Evolutionary conservation across 495 filamentous ascomycete species (phyloP), one percentile per base, ranked within the genome.

Genomic region (Neurospora pannonica): DNA sequence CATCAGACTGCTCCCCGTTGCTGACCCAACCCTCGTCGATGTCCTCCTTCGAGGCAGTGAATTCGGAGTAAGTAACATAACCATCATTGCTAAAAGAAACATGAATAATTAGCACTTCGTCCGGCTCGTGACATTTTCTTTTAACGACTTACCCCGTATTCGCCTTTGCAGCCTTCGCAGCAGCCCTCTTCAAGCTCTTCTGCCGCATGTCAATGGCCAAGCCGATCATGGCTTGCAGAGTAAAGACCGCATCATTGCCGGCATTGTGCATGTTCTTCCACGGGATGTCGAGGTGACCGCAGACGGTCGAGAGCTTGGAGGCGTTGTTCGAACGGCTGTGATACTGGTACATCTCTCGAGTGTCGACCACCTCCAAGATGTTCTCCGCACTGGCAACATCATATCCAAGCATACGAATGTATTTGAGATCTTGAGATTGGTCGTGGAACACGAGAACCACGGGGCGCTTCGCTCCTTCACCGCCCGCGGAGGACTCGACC

Each of bases 231-330:
- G 89, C 92, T 75, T 90, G 89, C 74, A 98, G 78, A 0, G 95
- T 95, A 80, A 93, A 97, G 7, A 88, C 89, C 5, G 96, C 96
- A 79, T 99, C 96, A 79, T 99, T 99, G n/a, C 96, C 89, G 4
- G 92, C 96, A 77, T 98, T 98, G 82, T 99, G 96, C 60, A 95
- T 83, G 76, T 94, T 83, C 83, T 86, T 87, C 7, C 82, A 87
- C 2, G 79, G 77, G 15, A 97, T 86, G 13, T 85, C 89, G 39
- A 97, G 79, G n/a, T 89, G 86, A 67, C 78, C 73, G 38, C 97
- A 86, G n/a, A 97, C 82, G 15, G 39, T 78, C 3, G 80, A 86
- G 19, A 99, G 87, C 3, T 86, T 87, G 28, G 85, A 84, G 4
- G 81, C 71, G 24, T 92, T 82, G 4, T 71, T 39, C 38, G 88